Conservation (phyloP, 768 basidiomycete species). For the Tylopilus cervinicoccineus region DNA sequence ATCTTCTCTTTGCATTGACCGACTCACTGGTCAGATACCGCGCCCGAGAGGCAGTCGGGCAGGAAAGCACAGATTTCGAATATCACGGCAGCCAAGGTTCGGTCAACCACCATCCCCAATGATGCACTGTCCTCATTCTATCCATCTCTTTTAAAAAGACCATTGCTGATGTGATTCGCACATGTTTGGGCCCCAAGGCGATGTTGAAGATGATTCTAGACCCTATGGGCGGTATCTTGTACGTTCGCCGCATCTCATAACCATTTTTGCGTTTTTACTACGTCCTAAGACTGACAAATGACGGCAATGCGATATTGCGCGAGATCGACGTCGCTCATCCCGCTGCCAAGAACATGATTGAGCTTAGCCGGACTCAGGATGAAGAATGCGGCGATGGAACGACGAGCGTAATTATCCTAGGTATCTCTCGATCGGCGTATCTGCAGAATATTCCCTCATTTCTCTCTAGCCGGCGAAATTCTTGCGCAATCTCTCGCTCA, state of each 20-base stretch:
- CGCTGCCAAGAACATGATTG: conserved; percentile 99
- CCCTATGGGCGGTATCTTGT: conserved; percentile 99
- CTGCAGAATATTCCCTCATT: not conserved
- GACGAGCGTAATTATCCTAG: conserved; percentile 96
- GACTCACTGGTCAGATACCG: conserved; percentile 58
- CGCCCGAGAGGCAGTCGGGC: conserved; percentile 90
- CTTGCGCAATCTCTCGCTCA: conserved; percentile 91
- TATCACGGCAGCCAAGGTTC: conserved; percentile 93
- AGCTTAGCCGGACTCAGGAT: conserved; percentile 95
- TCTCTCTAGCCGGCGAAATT: conserved; percentile 80
- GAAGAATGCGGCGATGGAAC: conserved; percentile 99
- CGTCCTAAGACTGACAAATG: conserved; percentile 78
- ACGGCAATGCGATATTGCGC: conserved; percentile 97
- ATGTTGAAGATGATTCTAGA: conserved; percentile 99
- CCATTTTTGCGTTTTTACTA: not conserved
- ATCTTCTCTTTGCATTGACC: not conserved
- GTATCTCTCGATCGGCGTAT: conserved; percentile 40
- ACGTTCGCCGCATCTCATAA: conserved; percentile 22
- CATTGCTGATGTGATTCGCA: conserved; percentile 96
- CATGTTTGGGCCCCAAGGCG: conserved; percentile 94
- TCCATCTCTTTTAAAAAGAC: conserved; percentile 47
- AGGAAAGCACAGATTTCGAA: conserved; percentile 96
- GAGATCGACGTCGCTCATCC: conserved; percentile 99
- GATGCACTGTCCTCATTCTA: not conserved
- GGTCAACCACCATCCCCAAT: conserved; percentile 5